Evolutionary conservation across 345 rosid genomes (phyloP), one percentile per base, ranked within the genome.

Genomic region (Citrus cavaleriei): DNA sequence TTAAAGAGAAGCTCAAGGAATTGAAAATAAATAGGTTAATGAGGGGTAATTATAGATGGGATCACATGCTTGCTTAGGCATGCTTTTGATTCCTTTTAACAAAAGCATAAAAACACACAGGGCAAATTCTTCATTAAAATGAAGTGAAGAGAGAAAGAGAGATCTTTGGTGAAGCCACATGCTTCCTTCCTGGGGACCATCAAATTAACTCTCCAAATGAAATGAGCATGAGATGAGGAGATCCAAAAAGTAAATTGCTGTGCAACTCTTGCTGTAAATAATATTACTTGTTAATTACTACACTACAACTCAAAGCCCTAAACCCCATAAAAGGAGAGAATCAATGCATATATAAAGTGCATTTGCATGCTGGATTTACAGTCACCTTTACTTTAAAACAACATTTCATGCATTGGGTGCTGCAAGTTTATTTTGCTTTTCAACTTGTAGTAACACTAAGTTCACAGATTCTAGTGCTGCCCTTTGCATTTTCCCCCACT

Each of bases 21-120:
- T 74, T 74, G 72, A 78, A 77, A 34, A 72, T n/a, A 40, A n/a
- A 13, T 42, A 32, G 69, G 68, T 32, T 73, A 22, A 38, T n/a
- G 32, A 14, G 7, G 61, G n/a, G 57, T 70, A 72, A 82, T 80
- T 85, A 76, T 75, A 70, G 85, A 81, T n/a, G 83, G 30, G 81
- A 81, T 87, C 91, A 88, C 93, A 89, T 88, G 95, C 69, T 74
- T 60, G 58, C 65, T 19, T 72, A n/a, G 74, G 85, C 86, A 87
- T 87, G 89, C 87, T 90, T 86, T 81, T 88, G 84, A 87, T 85
- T 89, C 88, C 78, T 84, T 81, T 81, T 83, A 81, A 84, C 83
- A 79, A 86, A 82, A 82, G 72, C 32, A n/a, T 60, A 76, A 60
- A 75, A 75, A 77, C 37, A 68, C 63, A 46, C 14, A 16, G 55